Percentiles rank a stretch among this genome's conserved stretches.
Conservation (phyloP, 306 rosid genomes). For the Cucumis hystrix region DNA sequence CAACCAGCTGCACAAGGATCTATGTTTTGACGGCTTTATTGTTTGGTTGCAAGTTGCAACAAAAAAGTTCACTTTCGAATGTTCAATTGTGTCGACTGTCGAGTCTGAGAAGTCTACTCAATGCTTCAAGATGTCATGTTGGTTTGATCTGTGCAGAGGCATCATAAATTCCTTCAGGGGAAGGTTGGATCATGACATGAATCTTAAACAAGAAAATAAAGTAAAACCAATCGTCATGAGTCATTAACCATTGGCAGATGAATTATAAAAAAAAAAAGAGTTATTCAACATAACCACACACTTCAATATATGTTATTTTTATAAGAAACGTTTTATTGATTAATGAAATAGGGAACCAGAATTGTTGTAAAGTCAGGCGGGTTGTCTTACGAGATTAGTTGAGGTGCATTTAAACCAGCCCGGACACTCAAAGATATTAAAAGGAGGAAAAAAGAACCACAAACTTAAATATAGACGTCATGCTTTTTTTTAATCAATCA, state of each 20-base stretch:
- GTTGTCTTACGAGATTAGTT: too few species aligned
- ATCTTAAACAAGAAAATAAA: background rate
- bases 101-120: conserved; percentile 18
- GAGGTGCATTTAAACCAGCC: too few species aligned
- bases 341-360: too few species aligned
- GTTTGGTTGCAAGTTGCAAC: background rate
- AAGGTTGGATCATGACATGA: background rate
- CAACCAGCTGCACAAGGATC: background rate
- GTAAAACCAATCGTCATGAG: background rate
- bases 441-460: too few species aligned
- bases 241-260: background rate
- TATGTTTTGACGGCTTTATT: background rate
- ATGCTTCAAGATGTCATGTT: conserved; percentile 29
- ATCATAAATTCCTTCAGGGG: conserved; percentile 8
- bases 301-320: background rate
- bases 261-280: too few species aligned
- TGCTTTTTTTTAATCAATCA: background rate
- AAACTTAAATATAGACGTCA: too few species aligned
- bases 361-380: too few species aligned
- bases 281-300: background rate
- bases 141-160: conserved; percentile 40
- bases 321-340: too few species aligned
- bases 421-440: too few species aligned
- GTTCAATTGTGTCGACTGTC: background rate
- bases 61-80: background rate